Conservation (phyloP, 257 asterid genomes). For the Solanum tacnaense region DNA sequence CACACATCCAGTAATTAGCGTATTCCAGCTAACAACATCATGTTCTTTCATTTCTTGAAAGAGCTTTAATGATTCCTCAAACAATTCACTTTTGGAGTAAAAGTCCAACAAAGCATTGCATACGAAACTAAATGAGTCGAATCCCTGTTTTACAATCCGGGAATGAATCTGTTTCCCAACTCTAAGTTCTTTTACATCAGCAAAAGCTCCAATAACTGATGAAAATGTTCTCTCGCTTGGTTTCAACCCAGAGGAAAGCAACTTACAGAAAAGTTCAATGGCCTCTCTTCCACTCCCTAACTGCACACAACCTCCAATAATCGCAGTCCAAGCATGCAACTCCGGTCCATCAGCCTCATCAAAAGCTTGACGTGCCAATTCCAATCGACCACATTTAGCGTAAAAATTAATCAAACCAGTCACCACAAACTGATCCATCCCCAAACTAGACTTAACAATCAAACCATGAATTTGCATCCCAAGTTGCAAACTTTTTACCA, state of each 20-base stretch:
- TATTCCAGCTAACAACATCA: conserved; percentile 67
- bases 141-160: conserved; percentile 41
- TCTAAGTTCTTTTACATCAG: conserved; percentile 24
- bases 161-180: conserved; percentile 56
- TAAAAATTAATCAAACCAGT: conserved; percentile 62
- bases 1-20: conserved; percentile 47
- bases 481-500: conserved; percentile 24
- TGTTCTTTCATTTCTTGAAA: conserved; percentile 35
- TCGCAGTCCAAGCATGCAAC: conserved; percentile 71
- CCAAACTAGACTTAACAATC: conserved; percentile 37
- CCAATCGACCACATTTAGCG: conserved; percentile 53
- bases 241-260: conserved; percentile 37
- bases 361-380: conserved; percentile 40
- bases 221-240: conserved; percentile 59
- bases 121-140: conserved; percentile 40
- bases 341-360: conserved; percentile 36
- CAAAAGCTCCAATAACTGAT: conserved; percentile 62
- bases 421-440: conserved; percentile 45
- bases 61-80: conserved; percentile 33
- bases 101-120: conserved; percentile 47
- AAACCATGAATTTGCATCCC: conserved; percentile 66
- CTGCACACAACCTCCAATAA: conserved; percentile 65
- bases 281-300: conserved; percentile 39
- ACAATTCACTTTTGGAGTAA: conserved; percentile 35
- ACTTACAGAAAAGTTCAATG: conserved; percentile 29